Base-by-base conservation (phyloP, 225 moss, liverwort and hornwort species). In the Marchantia paleacea region DNA sequence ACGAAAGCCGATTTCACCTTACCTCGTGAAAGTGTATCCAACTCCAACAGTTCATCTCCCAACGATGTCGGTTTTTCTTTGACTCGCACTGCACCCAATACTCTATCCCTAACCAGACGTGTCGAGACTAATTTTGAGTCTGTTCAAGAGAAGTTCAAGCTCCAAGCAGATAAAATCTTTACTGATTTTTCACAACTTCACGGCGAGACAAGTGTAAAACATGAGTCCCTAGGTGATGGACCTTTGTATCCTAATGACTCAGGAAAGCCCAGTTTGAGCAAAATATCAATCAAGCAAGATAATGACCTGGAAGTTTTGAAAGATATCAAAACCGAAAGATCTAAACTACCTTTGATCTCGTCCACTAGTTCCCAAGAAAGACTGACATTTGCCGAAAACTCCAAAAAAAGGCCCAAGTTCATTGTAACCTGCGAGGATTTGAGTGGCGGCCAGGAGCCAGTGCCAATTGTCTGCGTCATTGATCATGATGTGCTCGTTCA, bases 401-500 rank as follows among this genome's bases (percentile, higher is more conserved):
- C 54, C 60, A 80, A 61, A 0, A 49, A 31, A 2, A 69, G 51
- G 69, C n/a, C 78, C 0, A 79, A 84, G 22, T 67, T 77, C 82
- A 70, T 91, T 49, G 79, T 91, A 73, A 80, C 94, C 25, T 88
- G 85, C 57, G 80, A 87, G 67, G 99, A 99, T 81, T 67, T 99
- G 75, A 99, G 99, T 85, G 84, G 85, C 30, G 95, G 99, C 48
- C 85, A 89, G 85, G 99, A 99, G 77, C 94, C 86, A 81, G 92
- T 91, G 68, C 91, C 93, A 50, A 91, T 99, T 77, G 90, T 90
- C 81, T 99, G 99, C 85, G 91, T 92, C 72, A 86, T 99, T 65
- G 93, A 95, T 83, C 85, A 86, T 76, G 91, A 90, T 85, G 82
- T 85, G 55, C 78, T 93, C 81, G 78, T 90, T 31, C 87, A 85